Base-by-base conservation (phyloP, 2,329 filamentous ascomycete genomes). In the Sporothrix variecibatus region DNA sequence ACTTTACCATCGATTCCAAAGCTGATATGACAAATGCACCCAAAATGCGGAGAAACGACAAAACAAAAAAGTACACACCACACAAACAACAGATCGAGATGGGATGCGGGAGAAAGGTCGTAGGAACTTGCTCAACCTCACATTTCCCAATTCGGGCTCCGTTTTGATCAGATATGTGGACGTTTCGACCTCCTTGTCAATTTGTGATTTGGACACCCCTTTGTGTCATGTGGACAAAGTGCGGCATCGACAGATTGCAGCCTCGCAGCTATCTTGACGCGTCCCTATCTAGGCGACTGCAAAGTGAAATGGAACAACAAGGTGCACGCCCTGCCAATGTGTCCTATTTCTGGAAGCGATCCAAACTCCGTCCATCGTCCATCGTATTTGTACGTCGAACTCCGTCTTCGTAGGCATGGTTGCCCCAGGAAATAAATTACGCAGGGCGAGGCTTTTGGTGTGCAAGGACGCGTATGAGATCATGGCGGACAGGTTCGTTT, bases 181-280 rank as follows among this genome's bases (percentile, higher is more conserved):
- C 53, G 53, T 58, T 58, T 56, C 40, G 31, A 40, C 26, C 26
- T 15, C 26, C 28, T 56, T 56, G 51, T 12, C 40, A 56, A 56
- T 56, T 3, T 3, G 23, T 12, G 40, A 11, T 43, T 2, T 43
- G 9, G 40, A 43, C 40, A 43, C 40, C 40, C 12, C 40, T 15
- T 15, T 53, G 17, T 53, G 51, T 53, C 28, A 62, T 12, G 28
- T 38, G 5, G 56, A 20, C 58, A 20, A 15, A 11, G 60, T 67
- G 12, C 12, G 38, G 40, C 40, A 46, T 46, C 23, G 38, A 67
- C 26, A 17, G 15, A 5, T 28, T 40, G 38, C 62, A 28, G 5
- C 62, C 62, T 65, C 38, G 38, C 38, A 62, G 2, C 38, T 67
- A 28, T 43, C 62, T 67, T 46, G 62, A 67, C 62, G 62, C 23